A percentile compares a stretch with the other conserved stretches of the same genome.
Conservation (phyloP, 2,329 filamentous ascomycete genomes). For the Aplosporella prunicola region DNA sequence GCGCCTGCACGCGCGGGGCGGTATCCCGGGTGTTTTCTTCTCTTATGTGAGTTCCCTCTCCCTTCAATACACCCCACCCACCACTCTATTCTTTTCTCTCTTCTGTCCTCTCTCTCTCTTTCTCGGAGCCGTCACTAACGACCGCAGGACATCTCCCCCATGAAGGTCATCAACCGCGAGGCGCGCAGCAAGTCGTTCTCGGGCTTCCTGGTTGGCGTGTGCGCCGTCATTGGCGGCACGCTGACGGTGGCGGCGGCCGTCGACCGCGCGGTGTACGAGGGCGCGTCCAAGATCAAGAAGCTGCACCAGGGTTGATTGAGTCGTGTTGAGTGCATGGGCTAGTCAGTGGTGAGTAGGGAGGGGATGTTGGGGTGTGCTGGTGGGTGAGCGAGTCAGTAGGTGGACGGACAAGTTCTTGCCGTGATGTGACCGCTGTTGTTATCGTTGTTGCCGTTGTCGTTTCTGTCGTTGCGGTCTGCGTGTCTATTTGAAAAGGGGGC, state of each 20-base stretch:
- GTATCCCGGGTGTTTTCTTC: slow-evolving; percentile 97
- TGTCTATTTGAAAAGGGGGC: too few species aligned
- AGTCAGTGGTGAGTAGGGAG: too few species aligned
- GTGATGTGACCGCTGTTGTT: too few species aligned
- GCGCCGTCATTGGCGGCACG: slow-evolving; percentile 88
- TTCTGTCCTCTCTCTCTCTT: background rate
- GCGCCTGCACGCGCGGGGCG: slow-evolving; percentile 76
- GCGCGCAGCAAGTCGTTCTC: slow-evolving; percentile 80
- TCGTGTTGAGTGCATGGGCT: too few species aligned
- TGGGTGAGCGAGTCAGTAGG: too few species aligned
- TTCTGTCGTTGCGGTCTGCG: too few species aligned
- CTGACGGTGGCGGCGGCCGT: slow-evolving; percentile 90
- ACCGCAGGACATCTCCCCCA: slow-evolving; percentile 83
- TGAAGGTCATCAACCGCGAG: slow-evolving; percentile 99
- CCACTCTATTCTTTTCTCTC: background rate
- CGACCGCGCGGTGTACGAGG: slow-evolving; percentile 86
- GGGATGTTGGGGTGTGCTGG: too few species aligned
- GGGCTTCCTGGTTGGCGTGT: slow-evolving; percentile 87
- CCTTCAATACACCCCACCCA: background rate
- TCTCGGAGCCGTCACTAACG: background rate
- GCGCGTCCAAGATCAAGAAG: slow-evolving; percentile 76
- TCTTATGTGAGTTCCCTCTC: slow-evolving; percentile 63
- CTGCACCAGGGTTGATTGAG: slow-evolving; percentile 52
- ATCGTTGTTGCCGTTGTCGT: too few species aligned
- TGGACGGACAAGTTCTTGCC: too few species aligned